Conservation (phyloP, 768 basidiomycete species). For the Leccinum boreale region DNA sequence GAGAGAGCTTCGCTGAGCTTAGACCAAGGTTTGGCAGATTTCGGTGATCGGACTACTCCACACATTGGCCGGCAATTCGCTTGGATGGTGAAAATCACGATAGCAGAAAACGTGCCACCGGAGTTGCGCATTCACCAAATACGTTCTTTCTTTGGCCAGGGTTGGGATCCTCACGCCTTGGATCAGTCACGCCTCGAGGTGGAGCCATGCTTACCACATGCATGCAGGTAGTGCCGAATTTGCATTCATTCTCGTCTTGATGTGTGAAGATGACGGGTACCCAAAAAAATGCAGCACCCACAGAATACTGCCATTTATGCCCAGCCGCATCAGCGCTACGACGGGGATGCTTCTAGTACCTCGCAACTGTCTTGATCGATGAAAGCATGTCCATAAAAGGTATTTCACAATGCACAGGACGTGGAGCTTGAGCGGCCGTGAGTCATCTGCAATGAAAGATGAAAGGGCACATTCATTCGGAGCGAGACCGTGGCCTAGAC, state of each 20-base stretch:
- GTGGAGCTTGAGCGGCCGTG: constrained; percentile 29
- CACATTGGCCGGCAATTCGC: constrained; percentile 21
- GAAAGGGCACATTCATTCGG: constrained; percentile 22
- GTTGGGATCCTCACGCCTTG: constrained; percentile 29
- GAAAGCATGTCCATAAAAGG: constrained; percentile 8
- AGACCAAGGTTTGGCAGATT: constrained; percentile 23
- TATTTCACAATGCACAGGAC: constrained; percentile 27
- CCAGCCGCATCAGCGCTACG: constrained; percentile 16
- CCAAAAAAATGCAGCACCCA: constrained; percentile 20
- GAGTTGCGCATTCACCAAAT: constrained; percentile 18
- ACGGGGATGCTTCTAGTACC: constrained; percentile 13
- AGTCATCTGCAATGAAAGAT: constrained; percentile 1
- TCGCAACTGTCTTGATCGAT: constrained; percentile 18
- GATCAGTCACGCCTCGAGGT: constrained; percentile 37
- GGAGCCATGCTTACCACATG: constrained; percentile 33
- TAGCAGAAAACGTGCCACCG: constrained; percentile 15
- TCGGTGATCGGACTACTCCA: constrained; percentile 27
- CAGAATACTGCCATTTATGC: constrained; percentile 22
- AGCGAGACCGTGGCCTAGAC: constrained; percentile 2
- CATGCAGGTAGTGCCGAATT: constrained; percentile 25
- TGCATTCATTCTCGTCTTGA: constrained; percentile 28
- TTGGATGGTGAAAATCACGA: constrained; percentile 13
- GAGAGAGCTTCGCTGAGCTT: constrained; percentile 30
- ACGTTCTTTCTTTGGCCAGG: constrained; percentile 11
- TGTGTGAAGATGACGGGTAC: constrained; percentile 19